Conservation (phyloP, 2,329 filamentous ascomycete species). For the Beauveria varroae region DNA sequence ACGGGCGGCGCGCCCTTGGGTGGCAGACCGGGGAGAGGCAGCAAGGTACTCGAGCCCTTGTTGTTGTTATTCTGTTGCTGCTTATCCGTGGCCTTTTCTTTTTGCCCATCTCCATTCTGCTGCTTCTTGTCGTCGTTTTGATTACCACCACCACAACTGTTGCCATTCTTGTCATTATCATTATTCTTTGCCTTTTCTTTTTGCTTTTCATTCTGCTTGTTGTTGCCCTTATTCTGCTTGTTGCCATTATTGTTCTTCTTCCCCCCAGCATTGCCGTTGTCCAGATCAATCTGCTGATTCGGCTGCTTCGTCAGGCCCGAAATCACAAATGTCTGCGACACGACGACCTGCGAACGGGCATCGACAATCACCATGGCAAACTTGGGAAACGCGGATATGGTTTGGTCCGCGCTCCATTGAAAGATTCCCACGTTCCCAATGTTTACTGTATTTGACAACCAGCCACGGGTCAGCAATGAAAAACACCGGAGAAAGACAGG, state of each 20-base stretch:
- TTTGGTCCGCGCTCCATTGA: constrained; percentile 16
- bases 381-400: constrained; percentile 16
- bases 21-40: constrained; percentile 7
- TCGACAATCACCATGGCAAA: constrained; percentile 19
- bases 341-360: constrained; percentile 8
- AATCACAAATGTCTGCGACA: constrained; percentile 15
- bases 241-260: constrained; percentile 8
- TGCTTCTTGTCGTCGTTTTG: neutral
- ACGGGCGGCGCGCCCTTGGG: neutral
- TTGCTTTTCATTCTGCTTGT: neutral
- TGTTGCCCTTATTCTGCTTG: constrained; percentile 8
- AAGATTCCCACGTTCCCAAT: constrained; percentile 17
- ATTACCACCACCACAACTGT: neutral
- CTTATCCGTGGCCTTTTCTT: neutral
- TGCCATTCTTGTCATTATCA: neutral
- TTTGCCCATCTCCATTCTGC: neutral
- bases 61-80: neutral
- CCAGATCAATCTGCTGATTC: constrained; percentile 1
- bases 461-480: neutral
- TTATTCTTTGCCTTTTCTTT: neutral
- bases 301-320: constrained; percentile 2
- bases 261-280: neutral
- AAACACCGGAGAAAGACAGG: neutral
- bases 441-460: constrained; percentile 11
- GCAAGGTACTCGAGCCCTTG: neutral